Evolutionary conservation across 2,329 filamentous ascomycete species (phyloP), one percentile per base, ranked within the genome.

Genomic region (Thielaviopsis punctulata): DNA sequence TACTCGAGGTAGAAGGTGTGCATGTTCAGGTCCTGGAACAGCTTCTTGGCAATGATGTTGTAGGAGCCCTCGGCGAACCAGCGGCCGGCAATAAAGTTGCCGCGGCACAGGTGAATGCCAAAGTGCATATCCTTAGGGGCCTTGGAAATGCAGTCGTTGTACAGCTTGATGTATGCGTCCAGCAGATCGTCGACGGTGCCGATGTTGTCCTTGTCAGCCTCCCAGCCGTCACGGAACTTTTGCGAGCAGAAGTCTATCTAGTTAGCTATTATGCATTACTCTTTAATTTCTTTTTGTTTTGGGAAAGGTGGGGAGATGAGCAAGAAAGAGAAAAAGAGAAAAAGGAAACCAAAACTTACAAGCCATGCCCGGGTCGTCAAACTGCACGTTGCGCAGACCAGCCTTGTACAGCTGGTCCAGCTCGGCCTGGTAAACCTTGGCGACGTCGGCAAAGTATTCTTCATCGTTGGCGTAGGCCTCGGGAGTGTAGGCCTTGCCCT

Each of bases 221-320:
- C 75, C 77, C 81, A 86, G 15, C 82, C 82, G 47, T 75, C 67
- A 33, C 84, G 73, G 75, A 86, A 86, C 62, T 80, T 77, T 53
- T 82, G 70, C 19, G 78, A 82, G 66, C 82, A 86, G 65, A 86
- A 86, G 64, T 86, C 79, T 82, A 52, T n/a, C 13, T 13, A 44
- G 10, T 36, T 55, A 57, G 12, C 61, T 56, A 2, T 47, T 13
- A 2, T 2, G 3, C 12, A 6, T 1, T 4, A 13, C 15, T 15
- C 49, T 2, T 8, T 12, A 19, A 12, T 10, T 3, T 2, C 2
- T 1, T n/a, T 25, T 41, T 27, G 22, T 23, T 13, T 44, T 15
- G n/a, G 23, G 7, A 4, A 19, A 22, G 18, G 6, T 33, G n/a
- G 10, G 15, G 24, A 8, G 27, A 13, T 19, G 5, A 2, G 2